Base-by-base conservation (phyloP, 345 rosid genomes). In the Euphorbia pulcherrima region DNA sequence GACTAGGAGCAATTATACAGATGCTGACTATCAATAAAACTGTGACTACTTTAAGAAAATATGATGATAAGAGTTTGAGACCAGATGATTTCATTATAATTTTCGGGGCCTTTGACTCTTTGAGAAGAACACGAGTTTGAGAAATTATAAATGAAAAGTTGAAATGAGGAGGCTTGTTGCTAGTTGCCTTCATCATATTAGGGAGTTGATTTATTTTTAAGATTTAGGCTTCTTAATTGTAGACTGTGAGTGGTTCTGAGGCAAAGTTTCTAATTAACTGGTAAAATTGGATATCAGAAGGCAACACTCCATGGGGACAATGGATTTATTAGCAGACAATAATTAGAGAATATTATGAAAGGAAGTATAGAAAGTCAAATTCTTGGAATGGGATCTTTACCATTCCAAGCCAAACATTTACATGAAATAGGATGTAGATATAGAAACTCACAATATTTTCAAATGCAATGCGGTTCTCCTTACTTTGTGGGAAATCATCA, bases 371-470 rank as follows among this genome's bases (percentile, higher is more conserved):
- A n/a, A n/a, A n/a, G 96, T 67, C 92, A 86, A 51, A 90, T 92
- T 74, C 98, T 96, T 5, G 96, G 97, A 71, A 85, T 90, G 87
- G 76, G 86, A 69, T 93, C 96, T n/a, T n/a, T n/a, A n/a, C n/a
- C n/a, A n/a, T n/a, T n/a, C n/a, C n/a, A n/a, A n/a, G n/a, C n/a
- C n/a, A n/a, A 46, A 27, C 21, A 56, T 37, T 35, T 50, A 24
- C 66, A 17, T 41, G 18, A 30, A 23, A 54, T 12, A 2, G 27
- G 16, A 0, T 18, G 18, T 29, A 4, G 18, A 51, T 3, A 28
- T 8, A 51, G 46, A 57, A 52, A 67, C 79, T 76, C 64, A 76
- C 79, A n/a, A 71, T 67, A 17, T 28, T 39, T 71, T 76, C 79
- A 56, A 53, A 76, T 14, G 75, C 66, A 0, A 67, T 26, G 17